Base-by-base conservation (phyloP, 805 yeast species). In the Starmerella cellae region DNA sequence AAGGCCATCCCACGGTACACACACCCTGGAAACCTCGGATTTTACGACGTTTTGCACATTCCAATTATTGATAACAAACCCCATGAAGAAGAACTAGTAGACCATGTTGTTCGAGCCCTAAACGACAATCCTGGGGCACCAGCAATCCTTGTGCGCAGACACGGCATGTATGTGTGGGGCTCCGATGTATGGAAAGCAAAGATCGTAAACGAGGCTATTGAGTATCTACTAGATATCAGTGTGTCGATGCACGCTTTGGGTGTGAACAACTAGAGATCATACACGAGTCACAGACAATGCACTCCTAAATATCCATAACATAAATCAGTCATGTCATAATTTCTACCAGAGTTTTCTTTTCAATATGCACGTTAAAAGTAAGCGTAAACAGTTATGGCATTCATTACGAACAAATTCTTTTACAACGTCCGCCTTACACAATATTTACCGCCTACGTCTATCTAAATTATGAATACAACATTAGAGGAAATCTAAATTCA, bases 161-260 rank as follows among this genome's bases (percentile, higher is more conserved):
- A 88, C 57, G 97, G 97, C 1, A 78, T 88, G 35, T 88, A 79
- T 58, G 95, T 85, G n/a, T 88, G 96, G 96, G 96, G 96, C 20
- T 83, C 79, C 53, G 75, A 71, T 21, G 82, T 83, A 11, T 81
- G 93, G 82, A 84, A 87, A 62, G 95, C 96, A 38, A 88, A 88
- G 62, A 73, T 88, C 13, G 80, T 81, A 59, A 85, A 85, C 58
- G 97, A 88, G 61, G 94, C 95, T 16, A 75, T 88, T 46, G 96
- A 88, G 56, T 88, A 87, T 58, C 63, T 88, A 48, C 66, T 88
- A 54, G 95, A 82, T 49, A 61, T 87, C 50, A 94, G 91, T 1
- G 72, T 87, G 29, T 80, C 80, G 57, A 82, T 85, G 94, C 72
- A 74, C 50, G 73, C 22, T 4, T 31, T 31, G 21, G 18, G 26